phyloP scores from a whole-genome alignment of 768 basidiomycete species.

The Lyophyllum atratum region DNA sequence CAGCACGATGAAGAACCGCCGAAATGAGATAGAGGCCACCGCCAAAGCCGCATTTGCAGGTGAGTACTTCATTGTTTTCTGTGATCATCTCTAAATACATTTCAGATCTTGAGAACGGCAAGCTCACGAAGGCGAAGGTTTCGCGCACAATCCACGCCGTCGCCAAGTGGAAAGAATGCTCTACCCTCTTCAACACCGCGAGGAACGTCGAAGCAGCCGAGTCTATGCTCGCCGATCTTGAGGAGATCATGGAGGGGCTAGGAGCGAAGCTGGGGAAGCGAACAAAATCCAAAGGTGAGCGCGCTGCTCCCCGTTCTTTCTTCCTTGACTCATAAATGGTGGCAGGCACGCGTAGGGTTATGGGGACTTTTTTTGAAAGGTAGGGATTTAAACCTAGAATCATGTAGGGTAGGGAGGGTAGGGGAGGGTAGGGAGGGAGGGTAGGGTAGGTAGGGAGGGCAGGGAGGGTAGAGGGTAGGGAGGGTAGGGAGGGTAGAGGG shows the following conservation, averaged over 20 bases:
- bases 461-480: too few relatives aligned
- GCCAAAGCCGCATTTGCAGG: constrained; percentile 9
- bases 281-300: not conserved
- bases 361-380: too few relatives aligned
- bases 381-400: too few relatives aligned
- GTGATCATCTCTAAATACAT: not conserved
- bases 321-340: not conserved
- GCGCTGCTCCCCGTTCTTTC: not conserved
- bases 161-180: not conserved
- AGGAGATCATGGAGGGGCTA: constrained; percentile 4
- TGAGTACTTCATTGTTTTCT: not conserved
- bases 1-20: not conserved
- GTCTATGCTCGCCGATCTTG: not conserved
- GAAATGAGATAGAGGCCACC: not conserved
- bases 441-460: too few relatives aligned
- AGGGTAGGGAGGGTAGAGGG: too few relatives aligned
- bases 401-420: too few relatives aligned
- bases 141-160: constrained; percentile 2
- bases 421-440: too few relatives aligned
- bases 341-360: not conserved
- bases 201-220: not conserved
- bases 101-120: not conserved
- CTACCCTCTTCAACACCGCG: constrained; percentile 1
- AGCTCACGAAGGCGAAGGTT: constrained; percentile 2
- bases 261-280: not conserved